Conservation (phyloP, 2,329 filamentous ascomycete genomes). For the Colletotrichum musae region DNA sequence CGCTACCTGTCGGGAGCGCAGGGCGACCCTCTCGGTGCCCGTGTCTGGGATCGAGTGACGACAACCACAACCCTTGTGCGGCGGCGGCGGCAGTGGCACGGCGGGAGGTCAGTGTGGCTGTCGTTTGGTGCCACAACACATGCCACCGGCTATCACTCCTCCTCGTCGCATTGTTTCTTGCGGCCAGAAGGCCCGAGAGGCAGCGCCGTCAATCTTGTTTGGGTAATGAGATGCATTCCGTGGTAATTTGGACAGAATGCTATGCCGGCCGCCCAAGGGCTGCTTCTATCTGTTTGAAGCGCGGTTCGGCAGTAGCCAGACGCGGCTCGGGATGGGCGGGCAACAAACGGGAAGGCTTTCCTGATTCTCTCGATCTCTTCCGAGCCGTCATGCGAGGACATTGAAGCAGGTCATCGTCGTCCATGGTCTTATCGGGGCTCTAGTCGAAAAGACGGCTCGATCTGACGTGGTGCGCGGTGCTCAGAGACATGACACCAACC, state of each 20-base stretch:
- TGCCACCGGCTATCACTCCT: conserved; percentile 1
- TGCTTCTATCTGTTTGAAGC: conserved; percentile 1
- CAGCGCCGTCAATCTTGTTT: not conserved
- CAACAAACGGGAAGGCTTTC: conserved; percentile 7
- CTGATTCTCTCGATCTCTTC: not conserved
- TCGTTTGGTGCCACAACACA: conserved; percentile 21
- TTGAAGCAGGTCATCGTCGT: not conserved
- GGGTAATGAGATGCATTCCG: conserved; percentile 15
- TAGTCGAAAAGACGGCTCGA: not conserved
- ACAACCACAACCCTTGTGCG: conserved; percentile 12
- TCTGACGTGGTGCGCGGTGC: not conserved
- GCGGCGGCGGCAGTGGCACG: conserved; percentile 21
- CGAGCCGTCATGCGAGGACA: conserved; percentile 9
- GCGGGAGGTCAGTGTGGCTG: conserved; percentile 32
- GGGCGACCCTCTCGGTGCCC: conserved; percentile 14
- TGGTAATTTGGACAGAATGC: not conserved
- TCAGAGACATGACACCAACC: conserved; percentile 18
- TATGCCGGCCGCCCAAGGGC: conserved; percentile 6
- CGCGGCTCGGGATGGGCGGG: not conserved
- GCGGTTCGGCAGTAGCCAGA: conserved; percentile 1
- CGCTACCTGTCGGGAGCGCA: conserved; percentile 7
- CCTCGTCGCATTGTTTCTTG: not conserved
- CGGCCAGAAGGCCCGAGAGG: not conserved
- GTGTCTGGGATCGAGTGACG: conserved; percentile 20
- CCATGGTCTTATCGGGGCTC: not conserved